Evolutionary conservation across 2,329 filamentous ascomycete species (phyloP).

Genomic region (Apiospora pterosperma): DNA sequence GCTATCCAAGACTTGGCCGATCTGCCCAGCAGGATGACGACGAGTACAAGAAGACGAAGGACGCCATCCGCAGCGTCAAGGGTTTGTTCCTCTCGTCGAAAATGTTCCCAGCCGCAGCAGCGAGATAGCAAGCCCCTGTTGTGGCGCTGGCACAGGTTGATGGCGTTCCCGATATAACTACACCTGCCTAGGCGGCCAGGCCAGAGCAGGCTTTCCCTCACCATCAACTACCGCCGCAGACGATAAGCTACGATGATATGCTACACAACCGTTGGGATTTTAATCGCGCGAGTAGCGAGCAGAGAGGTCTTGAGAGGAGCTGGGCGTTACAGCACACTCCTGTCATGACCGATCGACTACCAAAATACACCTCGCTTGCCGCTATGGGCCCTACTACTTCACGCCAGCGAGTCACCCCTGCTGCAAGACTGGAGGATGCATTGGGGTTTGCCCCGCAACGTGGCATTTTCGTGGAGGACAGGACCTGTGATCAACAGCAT

Average conservation of each 20-base stretch:
- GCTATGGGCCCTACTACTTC: neutral
- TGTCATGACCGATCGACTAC: neutral
- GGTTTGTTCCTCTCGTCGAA: constrained; percentile 72
- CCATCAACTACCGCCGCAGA: neutral
- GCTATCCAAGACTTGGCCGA: constrained; percentile 28
- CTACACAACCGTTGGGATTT: neutral
- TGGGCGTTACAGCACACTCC: neutral
- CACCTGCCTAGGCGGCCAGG: neutral
- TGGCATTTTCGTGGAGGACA: neutral
- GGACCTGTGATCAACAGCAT: neutral
- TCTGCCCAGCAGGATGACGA: constrained; percentile 57
- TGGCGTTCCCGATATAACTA: neutral
- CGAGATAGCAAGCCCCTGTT: constrained; percentile 17
- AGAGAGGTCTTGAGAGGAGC: neutral
- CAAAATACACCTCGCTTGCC: neutral
- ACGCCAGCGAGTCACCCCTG: neutral
- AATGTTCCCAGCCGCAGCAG: constrained; percentile 58
- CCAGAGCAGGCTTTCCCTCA: neutral
- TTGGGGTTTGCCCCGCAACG: neutral
- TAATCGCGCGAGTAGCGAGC: neutral
- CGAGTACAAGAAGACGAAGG: constrained; percentile 69
- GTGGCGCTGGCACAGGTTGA: constrained; percentile 18
- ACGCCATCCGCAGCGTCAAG: constrained; percentile 75
- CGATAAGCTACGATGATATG: neutral
- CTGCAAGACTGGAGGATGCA: neutral